Percentiles rank a stretch among this genome's conserved stretches.
Conservation (phyloP, 805 yeast genomes). For the Maudiozyma serrabonitensis region DNA sequence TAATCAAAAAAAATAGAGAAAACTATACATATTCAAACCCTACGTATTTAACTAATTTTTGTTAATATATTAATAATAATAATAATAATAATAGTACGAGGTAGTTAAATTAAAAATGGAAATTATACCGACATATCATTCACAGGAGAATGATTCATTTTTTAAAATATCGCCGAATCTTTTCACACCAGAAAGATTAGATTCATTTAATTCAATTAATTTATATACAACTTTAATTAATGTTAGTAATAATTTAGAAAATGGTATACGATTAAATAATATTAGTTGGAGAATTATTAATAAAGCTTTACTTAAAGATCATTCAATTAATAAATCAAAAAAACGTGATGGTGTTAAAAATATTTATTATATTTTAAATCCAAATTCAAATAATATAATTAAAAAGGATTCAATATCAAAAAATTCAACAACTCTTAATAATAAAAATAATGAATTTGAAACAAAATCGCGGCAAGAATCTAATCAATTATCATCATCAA, state of each 20-base stretch:
- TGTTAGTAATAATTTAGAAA: constrained; percentile 18
- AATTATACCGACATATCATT: not conserved
- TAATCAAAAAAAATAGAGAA: too few relatives aligned
- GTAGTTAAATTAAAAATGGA: not conserved
- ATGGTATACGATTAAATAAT: constrained; percentile 28
- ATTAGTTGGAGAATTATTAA: constrained; percentile 28
- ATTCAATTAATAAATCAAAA: constrained; percentile 22
- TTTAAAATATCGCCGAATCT: constrained; percentile 26
- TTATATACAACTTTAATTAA: constrained; percentile 23
- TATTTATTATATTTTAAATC: constrained; percentile 23
- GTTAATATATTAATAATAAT: too few relatives aligned
- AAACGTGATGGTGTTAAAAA: constrained; percentile 29
- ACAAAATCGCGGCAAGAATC: not conserved
- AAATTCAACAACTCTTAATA: not conserved
- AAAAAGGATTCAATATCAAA: not conserved
- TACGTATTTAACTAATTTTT: too few relatives aligned
- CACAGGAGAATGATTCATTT: constrained; percentile 6
- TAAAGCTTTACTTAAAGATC: constrained; percentile 21
- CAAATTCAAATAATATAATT: constrained; percentile 2
- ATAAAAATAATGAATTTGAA: constrained; percentile 1
- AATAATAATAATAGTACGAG: too few relatives aligned
- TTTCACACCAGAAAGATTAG: constrained; percentile 25
- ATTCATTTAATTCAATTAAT: constrained; percentile 24
- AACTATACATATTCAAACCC: too few relatives aligned
- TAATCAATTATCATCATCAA: not conserved